These are phyloP conservation scores for Ophiosphaerella narmari DNA, from an alignment of 2,329 filamentous ascomycete genomes.

Conservation along the genomic window DNA sequence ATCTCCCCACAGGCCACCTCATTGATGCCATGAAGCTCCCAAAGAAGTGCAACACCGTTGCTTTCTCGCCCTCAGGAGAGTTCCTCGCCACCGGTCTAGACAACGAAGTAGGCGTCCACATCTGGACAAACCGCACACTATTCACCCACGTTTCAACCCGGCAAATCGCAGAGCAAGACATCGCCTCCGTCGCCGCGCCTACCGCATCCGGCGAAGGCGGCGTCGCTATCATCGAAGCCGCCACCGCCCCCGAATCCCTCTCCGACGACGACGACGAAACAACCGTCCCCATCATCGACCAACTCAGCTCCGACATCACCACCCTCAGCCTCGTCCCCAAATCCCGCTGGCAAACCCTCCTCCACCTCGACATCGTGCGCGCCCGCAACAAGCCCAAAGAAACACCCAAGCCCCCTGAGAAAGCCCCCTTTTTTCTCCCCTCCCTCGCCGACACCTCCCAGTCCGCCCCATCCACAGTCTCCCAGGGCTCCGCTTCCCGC, in stretches of 20 bases:
- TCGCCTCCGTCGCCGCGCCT: conserved; percentile 68
- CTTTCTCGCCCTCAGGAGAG: conserved; percentile 89
- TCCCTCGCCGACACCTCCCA: conserved; percentile 52
- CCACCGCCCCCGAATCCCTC: conserved; percentile 61
- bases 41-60: conserved; percentile 78
- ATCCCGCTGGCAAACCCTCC: conserved; percentile 89
- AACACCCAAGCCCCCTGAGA: conserved; percentile 87
- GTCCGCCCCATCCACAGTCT: conserved; percentile 2
- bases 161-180: conserved; percentile 78
- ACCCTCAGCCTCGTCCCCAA: conserved; percentile 89
- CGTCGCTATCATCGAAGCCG: conserved; percentile 74
- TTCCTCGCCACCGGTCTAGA: conserved; percentile 90
- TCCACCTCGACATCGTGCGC: conserved; percentile 88
- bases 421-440: conserved; percentile 93
- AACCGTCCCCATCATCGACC: conserved; percentile 64
- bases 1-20: conserved; percentile 91
- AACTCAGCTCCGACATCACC: conserved; percentile 80
- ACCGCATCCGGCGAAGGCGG: conserved; percentile 84
- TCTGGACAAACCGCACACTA: conserved; percentile 93
- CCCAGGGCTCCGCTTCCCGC: conserved; percentile 31
- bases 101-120: conserved; percentile 81
- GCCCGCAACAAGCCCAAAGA: conserved; percentile 93
- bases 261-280: conserved; percentile 47
- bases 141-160: conserved; percentile 88
- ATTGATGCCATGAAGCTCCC: conserved; percentile 87